Percentiles rank a stretch among this genome's conserved stretches.
phyloP scores from a whole-genome alignment of 176 grass and related monocot species.

The sorghum (Sorghum bicolor) region Sorghum_bicolor_NCBIv3 NC_012879.2:58050501-58051000 shows the following conservation, averaged over 20 bases:
- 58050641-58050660: not conserved
- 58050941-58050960: not conserved
- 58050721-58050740: not conserved
- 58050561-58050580: not conserved
- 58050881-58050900: not conserved
- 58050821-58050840: too few relatives aligned
- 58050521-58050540: not conserved
- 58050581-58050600: not conserved
- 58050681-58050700: not conserved
- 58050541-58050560: not conserved
- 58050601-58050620: not conserved
- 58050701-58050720: not conserved
- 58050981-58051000: slow-evolving; percentile 19
- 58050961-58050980: not conserved
- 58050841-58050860: not conserved
- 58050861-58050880: not conserved
- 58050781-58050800: not conserved
- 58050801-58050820: too few relatives aligned
- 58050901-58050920: not conserved
- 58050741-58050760: not conserved
- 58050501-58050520: not conserved
- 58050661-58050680: not conserved
- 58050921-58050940: not conserved
- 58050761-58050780: not conserved
- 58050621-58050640: not conserved